phyloP scores from a whole-genome alignment of 73 alveolate genomes.

The Symbiodinium natans region DNA sequence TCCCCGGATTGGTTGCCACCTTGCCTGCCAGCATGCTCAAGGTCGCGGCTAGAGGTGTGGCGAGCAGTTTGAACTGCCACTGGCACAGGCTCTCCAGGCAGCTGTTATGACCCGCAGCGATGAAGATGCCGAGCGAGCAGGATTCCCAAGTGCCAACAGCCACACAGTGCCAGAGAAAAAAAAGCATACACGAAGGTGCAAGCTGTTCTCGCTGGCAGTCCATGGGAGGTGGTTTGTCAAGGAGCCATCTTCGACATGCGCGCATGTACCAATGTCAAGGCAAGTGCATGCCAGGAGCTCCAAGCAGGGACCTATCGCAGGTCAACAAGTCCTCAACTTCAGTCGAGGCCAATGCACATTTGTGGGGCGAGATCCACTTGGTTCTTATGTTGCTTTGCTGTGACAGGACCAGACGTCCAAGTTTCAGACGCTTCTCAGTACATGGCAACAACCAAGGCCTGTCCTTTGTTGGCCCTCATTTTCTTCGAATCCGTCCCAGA shows the following conservation, averaged over 20 bases:
- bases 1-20: slow-evolving; percentile 22
- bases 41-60: not conserved
- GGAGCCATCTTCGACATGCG: not conserved
- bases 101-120: not conserved
- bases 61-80: not conserved
- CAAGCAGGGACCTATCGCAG: not conserved
- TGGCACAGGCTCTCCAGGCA: not conserved
- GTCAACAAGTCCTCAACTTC: not conserved
- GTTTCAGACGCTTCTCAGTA: not conserved
- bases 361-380: no score
- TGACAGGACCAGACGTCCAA: not conserved
- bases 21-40: not conserved
- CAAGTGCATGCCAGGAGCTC: not conserved
- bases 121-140: not conserved
- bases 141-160: not conserved
- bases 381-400: no score
- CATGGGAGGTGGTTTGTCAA: slow-evolving; percentile 67
- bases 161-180: no score
- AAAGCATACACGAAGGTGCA: not conserved
- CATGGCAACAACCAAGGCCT: not conserved
- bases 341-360: not conserved
- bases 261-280: not conserved
- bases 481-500: no score
- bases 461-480: not conserved
- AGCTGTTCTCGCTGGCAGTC: slow-evolving; percentile 30